A percentile compares a stretch with the other conserved stretches of the same genome.
Evolutionary conservation across 2,329 filamentous ascomycete genomes (phyloP).

Genomic region (Aureobasidium uvarum): DNA sequence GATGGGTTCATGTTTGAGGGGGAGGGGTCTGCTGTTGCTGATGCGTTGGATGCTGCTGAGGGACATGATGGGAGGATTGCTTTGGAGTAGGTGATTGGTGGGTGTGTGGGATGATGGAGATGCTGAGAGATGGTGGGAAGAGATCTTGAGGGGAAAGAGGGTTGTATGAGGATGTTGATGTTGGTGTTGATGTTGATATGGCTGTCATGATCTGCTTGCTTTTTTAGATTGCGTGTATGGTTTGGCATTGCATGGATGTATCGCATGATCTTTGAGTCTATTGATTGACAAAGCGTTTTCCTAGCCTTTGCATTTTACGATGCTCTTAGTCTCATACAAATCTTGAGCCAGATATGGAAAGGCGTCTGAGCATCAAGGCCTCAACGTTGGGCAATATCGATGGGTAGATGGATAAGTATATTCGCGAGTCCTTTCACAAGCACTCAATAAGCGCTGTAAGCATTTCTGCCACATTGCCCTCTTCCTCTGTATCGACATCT

Average conservation of each 20-base stretch:
- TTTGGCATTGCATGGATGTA: too few species aligned
- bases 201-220: not conserved
- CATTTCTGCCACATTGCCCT: conserved; percentile 62
- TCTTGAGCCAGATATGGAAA: too few species aligned
- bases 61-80: conserved; percentile 4
- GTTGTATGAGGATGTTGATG: not conserved
- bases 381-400: too few species aligned
- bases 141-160: not conserved
- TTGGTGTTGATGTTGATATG: not conserved
- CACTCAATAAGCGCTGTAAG: conserved; percentile 56
- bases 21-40: conserved; percentile 11
- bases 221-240: too few species aligned
- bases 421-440: not conserved
- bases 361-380: too few species aligned
- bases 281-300: too few species aligned
- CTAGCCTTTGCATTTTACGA: too few species aligned
- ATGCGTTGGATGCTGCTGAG: conserved; percentile 15
- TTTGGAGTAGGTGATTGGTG: conserved; percentile 2
- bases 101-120: not conserved
- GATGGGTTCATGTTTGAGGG: conserved; percentile 26
- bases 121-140: not conserved
- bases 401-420: too few species aligned
- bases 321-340: too few species aligned
- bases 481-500: conserved; percentile 55
- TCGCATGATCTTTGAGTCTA: too few species aligned